phyloP scores from a whole-genome alignment of 2,329 filamentous ascomycete species.

The Rhinocladiella similis region DNA sequence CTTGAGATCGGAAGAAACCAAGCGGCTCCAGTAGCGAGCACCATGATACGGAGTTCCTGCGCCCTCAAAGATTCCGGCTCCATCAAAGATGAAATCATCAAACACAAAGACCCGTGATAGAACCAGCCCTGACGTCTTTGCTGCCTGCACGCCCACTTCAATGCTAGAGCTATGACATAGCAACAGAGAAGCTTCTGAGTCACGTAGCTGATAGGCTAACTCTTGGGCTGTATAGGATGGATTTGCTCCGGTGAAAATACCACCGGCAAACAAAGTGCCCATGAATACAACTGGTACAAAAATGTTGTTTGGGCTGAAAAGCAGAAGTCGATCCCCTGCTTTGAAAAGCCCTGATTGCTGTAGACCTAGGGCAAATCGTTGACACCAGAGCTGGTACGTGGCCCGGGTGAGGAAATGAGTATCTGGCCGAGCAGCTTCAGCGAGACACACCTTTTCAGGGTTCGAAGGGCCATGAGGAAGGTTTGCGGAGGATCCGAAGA shows the following conservation, averaged over 20 bases:
- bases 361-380: constrained; percentile 68
- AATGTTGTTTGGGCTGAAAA: constrained; percentile 70
- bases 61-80: constrained; percentile 24
- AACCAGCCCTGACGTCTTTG: constrained; percentile 20
- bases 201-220: constrained; percentile 68
- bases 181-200: constrained; percentile 66
- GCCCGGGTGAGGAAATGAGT: constrained; percentile 61
- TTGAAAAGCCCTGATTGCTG: constrained; percentile 57
- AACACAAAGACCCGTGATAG: constrained; percentile 25
- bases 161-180: constrained; percentile 46
- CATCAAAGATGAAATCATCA: constrained; percentile 24
- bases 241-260: constrained; percentile 71
- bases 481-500: constrained; percentile 45
- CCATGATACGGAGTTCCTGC: constrained; percentile 14
- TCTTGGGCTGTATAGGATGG: constrained; percentile 66
- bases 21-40: constrained; percentile 22
- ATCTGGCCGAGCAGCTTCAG: constrained; percentile 62
- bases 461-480: constrained; percentile 30
- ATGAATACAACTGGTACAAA: constrained; percentile 68
- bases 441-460: constrained; percentile 48
- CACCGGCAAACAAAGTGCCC: constrained; percentile 70
- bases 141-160: constrained; percentile 27
- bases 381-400: constrained; percentile 64
- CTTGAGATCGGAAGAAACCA: constrained; percentile 19
- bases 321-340: constrained; percentile 66